phyloP scores from a whole-genome alignment of 2,329 filamentous ascomycete genomes.

The Diplodia corticola region DNA sequence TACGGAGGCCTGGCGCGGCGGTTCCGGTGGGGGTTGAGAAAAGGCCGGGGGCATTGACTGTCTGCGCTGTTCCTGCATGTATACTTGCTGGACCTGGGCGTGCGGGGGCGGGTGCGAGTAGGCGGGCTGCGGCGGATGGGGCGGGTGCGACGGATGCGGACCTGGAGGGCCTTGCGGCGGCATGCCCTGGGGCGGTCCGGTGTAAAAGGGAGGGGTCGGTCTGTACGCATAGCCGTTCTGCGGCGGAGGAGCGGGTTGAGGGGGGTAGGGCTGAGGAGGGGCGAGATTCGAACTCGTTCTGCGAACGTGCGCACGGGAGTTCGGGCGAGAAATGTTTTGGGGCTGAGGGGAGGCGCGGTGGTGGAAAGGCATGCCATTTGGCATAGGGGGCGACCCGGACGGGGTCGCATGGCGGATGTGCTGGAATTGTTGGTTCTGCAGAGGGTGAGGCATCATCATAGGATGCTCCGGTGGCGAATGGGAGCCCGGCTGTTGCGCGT shows the following conservation, averaged over 20 bases:
- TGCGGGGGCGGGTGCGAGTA: constrained; percentile 48
- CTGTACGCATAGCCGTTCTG: constrained; percentile 79
- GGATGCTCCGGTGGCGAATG: constrained; percentile 62
- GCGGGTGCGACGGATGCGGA: constrained; percentile 25
- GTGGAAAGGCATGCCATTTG: constrained; percentile 71
- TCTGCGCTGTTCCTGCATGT: constrained; percentile 73
- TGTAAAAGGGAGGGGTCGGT: constrained; percentile 83
- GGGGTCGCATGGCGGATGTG: constrained; percentile 81
- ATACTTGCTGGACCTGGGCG: constrained; percentile 64
- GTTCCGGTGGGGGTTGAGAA: constrained; percentile 44
- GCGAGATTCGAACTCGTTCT: constrained; percentile 73
- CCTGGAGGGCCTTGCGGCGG: constrained; percentile 39
- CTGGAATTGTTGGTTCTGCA: constrained; percentile 64
- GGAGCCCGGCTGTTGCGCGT: constrained; percentile 71
- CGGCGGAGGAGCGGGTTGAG: constrained; percentile 25
- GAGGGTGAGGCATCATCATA: constrained; percentile 49
- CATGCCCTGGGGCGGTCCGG: constrained; percentile 57
- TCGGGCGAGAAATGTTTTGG: constrained; percentile 70
- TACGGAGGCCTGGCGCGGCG: constrained; percentile 39
- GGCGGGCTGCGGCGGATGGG: constrained; percentile 46
- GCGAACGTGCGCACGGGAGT: constrained; percentile 76
- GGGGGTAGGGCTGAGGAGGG: constrained; percentile 58
- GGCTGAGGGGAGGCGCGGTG: constrained; percentile 81
- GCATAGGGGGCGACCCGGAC: constrained; percentile 84
- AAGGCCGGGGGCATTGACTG: constrained; percentile 73